Evolutionary conservation across 768 basidiomycete genomes (phyloP).

Genomic region (Amanita rubescens): DNA sequence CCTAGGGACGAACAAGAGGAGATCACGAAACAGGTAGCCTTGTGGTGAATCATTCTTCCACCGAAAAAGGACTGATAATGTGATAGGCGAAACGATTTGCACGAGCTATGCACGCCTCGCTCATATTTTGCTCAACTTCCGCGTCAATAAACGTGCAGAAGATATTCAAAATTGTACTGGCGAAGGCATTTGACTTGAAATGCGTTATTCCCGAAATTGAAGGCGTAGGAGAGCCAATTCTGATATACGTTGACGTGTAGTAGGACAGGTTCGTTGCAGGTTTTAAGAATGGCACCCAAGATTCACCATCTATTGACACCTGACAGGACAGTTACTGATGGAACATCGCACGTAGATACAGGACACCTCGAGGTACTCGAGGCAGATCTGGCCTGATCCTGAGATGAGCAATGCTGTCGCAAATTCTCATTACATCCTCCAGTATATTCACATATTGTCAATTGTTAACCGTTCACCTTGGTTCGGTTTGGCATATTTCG

Average conservation of each 20-base stretch:
- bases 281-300: neutral
- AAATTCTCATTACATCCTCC: neutral
- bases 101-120: constrained; percentile 98
- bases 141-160: constrained; percentile 99
- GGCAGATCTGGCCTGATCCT: too few relatives aligned
- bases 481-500: neutral
- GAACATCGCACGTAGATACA: neutral
- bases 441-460: neutral
- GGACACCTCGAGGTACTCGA: neutral
- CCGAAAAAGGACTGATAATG: constrained; percentile 7
- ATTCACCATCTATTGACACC: neutral
- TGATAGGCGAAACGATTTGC: constrained; percentile 92
- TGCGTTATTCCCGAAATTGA: constrained; percentile 98
- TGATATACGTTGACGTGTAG: constrained; percentile 88
- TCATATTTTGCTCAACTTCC: constrained; percentile 98
- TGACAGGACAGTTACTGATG: neutral
- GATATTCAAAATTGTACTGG: constrained; percentile 96
- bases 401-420: neutral
- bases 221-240: constrained; percentile 90
- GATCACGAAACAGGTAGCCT: constrained; percentile 88
- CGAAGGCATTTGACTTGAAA: constrained; percentile 97
- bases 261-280: neutral
- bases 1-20: constrained; percentile 98
- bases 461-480: neutral
- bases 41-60: neutral